phyloP scores from a whole-genome alignment of 2,329 filamentous ascomycete genomes.

The Phyllosticta ampelicida region DNA sequence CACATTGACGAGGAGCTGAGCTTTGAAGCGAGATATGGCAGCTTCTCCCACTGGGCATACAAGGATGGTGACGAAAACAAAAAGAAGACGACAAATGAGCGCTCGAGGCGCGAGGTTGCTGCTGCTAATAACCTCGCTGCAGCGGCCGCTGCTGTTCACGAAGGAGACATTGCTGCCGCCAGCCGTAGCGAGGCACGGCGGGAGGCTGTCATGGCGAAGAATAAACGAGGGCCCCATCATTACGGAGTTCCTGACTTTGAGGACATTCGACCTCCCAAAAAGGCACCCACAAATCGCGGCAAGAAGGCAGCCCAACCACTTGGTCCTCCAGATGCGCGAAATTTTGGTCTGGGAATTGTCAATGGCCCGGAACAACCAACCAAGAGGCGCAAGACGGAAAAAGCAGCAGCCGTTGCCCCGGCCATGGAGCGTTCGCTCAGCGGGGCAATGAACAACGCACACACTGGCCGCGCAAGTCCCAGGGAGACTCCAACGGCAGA shows the following conservation, averaged over 20 bases:
- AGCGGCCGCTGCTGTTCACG: constrained; percentile 64
- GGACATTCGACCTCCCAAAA: constrained; percentile 53
- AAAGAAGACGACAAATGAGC: constrained; percentile 53
- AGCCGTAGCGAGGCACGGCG: constrained; percentile 73
- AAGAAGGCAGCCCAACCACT: constrained; percentile 49
- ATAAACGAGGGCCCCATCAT: constrained; percentile 49
- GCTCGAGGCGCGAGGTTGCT: constrained; percentile 67
- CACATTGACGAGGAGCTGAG: constrained; percentile 83
- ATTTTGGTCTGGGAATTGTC: constrained; percentile 56
- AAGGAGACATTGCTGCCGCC: constrained; percentile 71
- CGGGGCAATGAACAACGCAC: constrained; percentile 39
- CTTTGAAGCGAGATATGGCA: constrained; percentile 88
- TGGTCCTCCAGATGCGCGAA: constrained; percentile 26
- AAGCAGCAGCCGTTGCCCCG: constrained; percentile 34
- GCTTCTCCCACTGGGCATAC: constrained; percentile 90
- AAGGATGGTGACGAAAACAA: constrained; percentile 58
- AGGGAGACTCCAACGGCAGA: constrained; percentile 58
- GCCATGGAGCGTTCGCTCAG: constrained; percentile 60
- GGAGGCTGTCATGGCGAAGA: constrained; percentile 65
- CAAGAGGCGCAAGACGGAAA: constrained; percentile 77
- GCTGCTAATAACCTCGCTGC: constrained; percentile 57
- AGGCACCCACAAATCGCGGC: constrained; percentile 48
- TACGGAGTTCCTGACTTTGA: constrained; percentile 72
- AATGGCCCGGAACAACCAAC: constrained; percentile 45
- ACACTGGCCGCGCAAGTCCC: constrained; percentile 45